phyloP scores from a whole-genome alignment of 371 early-diverging fungal species.

The Quaeritorhiza haematococci region DNA sequence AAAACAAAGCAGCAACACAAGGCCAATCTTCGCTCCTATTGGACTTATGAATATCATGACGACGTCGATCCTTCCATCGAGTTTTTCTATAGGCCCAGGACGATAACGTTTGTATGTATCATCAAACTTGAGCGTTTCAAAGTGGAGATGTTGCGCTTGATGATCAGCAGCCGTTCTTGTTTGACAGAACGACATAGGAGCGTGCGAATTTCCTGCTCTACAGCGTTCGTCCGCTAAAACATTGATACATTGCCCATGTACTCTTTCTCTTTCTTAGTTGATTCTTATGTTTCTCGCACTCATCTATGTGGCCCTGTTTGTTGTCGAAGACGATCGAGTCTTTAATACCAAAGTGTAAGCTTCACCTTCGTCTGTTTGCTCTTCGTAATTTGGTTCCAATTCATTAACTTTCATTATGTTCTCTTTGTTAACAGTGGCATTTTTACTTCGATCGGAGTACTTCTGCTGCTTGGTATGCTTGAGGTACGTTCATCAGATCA shows the following conservation, averaged over 20 bases:
- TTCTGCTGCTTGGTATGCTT: constrained; percentile 81
- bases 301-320: constrained; percentile 53
- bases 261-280: constrained; percentile 23
- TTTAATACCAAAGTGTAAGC: constrained; percentile 53
- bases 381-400: not conserved
- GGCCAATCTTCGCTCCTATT: constrained; percentile 3
- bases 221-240: not conserved
- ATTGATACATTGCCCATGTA: not conserved
- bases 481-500: too few species aligned
- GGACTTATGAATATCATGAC: constrained; percentile 35
- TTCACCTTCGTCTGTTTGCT: not conserved
- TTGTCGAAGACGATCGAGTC: constrained; percentile 46
- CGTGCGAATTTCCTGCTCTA: not conserved
- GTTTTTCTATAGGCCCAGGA: constrained; percentile 37
- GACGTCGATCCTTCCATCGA: constrained; percentile 31
- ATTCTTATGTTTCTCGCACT: constrained; percentile 43
- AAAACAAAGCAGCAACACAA: too few species aligned
- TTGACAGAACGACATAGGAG: too few species aligned
- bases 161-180: too few species aligned
- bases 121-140: not conserved
- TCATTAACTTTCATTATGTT: not conserved
- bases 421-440: constrained; percentile 45
- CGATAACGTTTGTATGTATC: constrained; percentile 19
- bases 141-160: too few species aligned
- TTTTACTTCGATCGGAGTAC: constrained; percentile 60